Evolutionary conservation across 1,284 basidiomycete species (phyloP), one percentile per base, ranked within the genome.

Genomic region (Boletus semigastroideus): DNA sequence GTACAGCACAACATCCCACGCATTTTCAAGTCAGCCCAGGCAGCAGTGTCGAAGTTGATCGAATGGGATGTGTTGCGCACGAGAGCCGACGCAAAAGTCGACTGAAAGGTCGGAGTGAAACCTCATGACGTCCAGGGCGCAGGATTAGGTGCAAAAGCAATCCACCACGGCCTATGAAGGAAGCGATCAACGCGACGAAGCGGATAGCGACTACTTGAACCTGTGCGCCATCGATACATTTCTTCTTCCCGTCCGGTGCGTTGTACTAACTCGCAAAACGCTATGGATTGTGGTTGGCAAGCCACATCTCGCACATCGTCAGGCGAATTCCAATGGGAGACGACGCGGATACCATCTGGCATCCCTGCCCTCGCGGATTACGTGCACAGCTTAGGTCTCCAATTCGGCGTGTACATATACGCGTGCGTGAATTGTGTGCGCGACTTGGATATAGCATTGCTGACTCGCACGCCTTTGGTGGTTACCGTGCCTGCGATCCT

Each of bases 271-370:
- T 37, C 7, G 6, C 3, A 8, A 16, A 40, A 34, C 6, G 1
- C 10, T 17, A 57, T 55, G 37, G 56, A 57, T 34, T 57, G 56
- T 36, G 56, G 56, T 17, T 57, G 56, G 56, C 55, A 57, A 31
- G 33, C 47, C 2, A 39, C 38, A 12, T 2, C 27, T n/a, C 56
- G 56, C 22, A 30, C 55, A 6, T 13, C 44, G 9, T 45, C 44
- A 2, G 55, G 47, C 5, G 30, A 3, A 31, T 36, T 57, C 44
- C 49, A 17, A 25, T 57, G 56, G 56, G 34, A 57, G 3, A 1
- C 28, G 14, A 49, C 31, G 12, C 46, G 41, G 31, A 47, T 57
- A 13, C 51, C 55, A 5, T 49, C 55, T 37, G 55, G 55, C 13
- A 48, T 57, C 14, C 51, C 56, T 37, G 48, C 55, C 10, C 51